Evolutionary conservation across 805 yeast species (phyloP), one percentile per base, ranked within the genome.

Genomic region (Metschnikowia borealis): DNA sequence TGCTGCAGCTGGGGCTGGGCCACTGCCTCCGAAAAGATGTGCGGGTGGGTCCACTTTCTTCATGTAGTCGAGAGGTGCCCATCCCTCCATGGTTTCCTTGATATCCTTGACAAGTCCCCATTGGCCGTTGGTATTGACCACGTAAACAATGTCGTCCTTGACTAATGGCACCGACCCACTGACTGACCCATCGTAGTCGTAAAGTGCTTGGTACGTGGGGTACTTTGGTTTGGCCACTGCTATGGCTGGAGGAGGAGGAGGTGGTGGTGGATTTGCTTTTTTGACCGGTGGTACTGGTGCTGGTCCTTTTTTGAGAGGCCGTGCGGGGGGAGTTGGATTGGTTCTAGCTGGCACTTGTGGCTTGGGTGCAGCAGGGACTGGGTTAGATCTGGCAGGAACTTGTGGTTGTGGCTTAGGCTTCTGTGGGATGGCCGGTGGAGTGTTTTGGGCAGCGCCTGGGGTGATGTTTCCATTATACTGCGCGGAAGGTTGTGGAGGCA

Each of bases 61-160:
- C 62, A 92, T 82, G 64, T 91, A 94, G n/a, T 91, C 87, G 20
- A 94, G 85, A 13, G 99, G 99, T 11, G 94, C 92, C 99, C 99
- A 94, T 5, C 99, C 99, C 65, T 90, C 94, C 50, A 74, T 79
- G 0, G 84, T 63, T 38, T 87, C 94, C 61, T 86, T 91, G 53
- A 85, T 65, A 33, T 82, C 75, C 64, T 86, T 87, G 8, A 90
- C 97, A 51, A 94, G 75, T 60, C 96, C 92, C 99, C 99, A 94
- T 15, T 97, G 96, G 54, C 88, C 91, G 42, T 84, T 83, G 50
- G 85, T 88, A 62, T 80, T 84, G 2, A 83, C 71, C 33, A 94
- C 81, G 54, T 82, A 82, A 35, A 92, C 83, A 43, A 89, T 73
- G 41, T 87, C 87, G 52, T 87, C 96, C 60, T 85, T 87, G 5